Percentiles rank a stretch among this genome's conserved stretches.
Evolutionary conservation across 2,329 filamentous ascomycete genomes (phyloP).

Genomic region (Arachnomyces sp.): DNA sequence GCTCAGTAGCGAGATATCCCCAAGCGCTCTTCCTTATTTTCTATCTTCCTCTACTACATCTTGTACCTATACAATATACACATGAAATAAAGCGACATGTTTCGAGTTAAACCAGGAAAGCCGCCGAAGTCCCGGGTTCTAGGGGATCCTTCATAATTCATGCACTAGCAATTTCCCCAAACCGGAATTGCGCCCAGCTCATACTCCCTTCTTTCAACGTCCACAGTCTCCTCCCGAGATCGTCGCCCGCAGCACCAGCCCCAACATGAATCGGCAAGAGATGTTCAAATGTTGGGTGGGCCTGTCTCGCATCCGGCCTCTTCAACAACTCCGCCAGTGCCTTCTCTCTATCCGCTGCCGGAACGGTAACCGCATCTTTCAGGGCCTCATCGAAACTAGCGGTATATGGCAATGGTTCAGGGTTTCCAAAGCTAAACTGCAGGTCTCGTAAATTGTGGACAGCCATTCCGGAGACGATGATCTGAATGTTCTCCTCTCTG

Average conservation of each 20-base stretch:
- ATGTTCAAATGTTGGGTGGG: constrained; percentile 59
- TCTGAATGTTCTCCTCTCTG: constrained; percentile 59
- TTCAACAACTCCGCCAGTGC: constrained; percentile 41
- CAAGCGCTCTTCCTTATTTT: constrained; percentile 16
- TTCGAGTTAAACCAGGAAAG: constrained; percentile 3
- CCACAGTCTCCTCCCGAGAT: constrained; percentile 41
- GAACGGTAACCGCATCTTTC: constrained; percentile 53
- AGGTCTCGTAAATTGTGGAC: constrained; percentile 62
- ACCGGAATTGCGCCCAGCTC: constrained; percentile 50
- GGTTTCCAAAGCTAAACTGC: constrained; percentile 38
- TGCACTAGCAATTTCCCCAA: constrained; percentile 30
- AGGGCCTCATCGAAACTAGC: constrained; percentile 61
- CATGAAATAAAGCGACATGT: constrained; percentile 12
- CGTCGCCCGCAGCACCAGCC: constrained; percentile 48
- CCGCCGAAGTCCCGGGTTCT: constrained; percentile 1
- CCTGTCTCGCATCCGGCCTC: constrained; percentile 49
- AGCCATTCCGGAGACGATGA: constrained; percentile 67
- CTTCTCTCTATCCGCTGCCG: constrained; percentile 35
- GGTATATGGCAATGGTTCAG: constrained; percentile 48
- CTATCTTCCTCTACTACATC: constrained; percentile 17
- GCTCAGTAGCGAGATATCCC: constrained; percentile 23
- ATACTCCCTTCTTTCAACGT: constrained; percentile 45
- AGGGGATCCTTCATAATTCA: constrained; percentile 6
- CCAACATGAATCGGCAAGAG: constrained; percentile 53
- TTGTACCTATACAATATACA: constrained; percentile 35